A percentile compares a stretch with the other conserved stretches of the same genome.
These are phyloP conservation scores for Tulasnella sp. DNA, from an alignment of 768 basidiomycete species.

Conservation along the genomic window DNA sequence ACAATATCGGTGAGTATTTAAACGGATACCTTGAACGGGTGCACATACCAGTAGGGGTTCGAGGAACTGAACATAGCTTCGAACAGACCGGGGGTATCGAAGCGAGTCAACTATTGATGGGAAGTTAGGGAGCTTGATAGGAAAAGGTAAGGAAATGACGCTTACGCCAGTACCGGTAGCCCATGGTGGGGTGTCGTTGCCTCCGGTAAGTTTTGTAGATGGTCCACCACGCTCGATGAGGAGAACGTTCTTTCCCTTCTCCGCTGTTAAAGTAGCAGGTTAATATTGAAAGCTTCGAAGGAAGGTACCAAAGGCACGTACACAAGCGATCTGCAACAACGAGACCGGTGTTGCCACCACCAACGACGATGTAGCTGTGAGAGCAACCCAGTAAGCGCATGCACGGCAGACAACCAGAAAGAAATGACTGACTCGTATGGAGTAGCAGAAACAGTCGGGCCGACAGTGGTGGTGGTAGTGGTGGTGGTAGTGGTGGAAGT, in stretches of 20 bases:
- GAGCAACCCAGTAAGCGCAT: neutral
- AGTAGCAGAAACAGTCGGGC: constrained; percentile 30
- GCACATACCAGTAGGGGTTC: constrained; percentile 59
- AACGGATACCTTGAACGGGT: constrained; percentile 51
- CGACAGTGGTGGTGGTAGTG: constrained; percentile 46
- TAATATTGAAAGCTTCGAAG: too few relatives aligned
- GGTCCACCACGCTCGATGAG: constrained; percentile 64
- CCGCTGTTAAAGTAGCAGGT: neutral
- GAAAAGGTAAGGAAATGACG: neutral
- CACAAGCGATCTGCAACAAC: constrained; percentile 58
- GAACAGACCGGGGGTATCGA: constrained; percentile 62
- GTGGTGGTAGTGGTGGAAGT: constrained; percentile 42
- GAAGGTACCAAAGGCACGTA: too few relatives aligned
- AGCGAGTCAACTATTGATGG: constrained; percentile 49
- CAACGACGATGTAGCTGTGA: constrained; percentile 37
- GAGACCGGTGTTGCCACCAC: constrained; percentile 57
- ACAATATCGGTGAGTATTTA: too few relatives aligned
- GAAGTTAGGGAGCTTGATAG: neutral
- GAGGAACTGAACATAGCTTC: constrained; percentile 61
- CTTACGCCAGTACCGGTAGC: constrained; percentile 35
- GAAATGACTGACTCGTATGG: constrained; percentile 36
- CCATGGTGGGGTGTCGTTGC: constrained; percentile 45
- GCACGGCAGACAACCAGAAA: neutral
- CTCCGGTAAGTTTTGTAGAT: constrained; percentile 56
- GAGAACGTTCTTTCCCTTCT: constrained; percentile 60